Evolutionary conservation across 139 green algal genomes (phyloP).

Genomic region (Ulvella scutata): DNA sequence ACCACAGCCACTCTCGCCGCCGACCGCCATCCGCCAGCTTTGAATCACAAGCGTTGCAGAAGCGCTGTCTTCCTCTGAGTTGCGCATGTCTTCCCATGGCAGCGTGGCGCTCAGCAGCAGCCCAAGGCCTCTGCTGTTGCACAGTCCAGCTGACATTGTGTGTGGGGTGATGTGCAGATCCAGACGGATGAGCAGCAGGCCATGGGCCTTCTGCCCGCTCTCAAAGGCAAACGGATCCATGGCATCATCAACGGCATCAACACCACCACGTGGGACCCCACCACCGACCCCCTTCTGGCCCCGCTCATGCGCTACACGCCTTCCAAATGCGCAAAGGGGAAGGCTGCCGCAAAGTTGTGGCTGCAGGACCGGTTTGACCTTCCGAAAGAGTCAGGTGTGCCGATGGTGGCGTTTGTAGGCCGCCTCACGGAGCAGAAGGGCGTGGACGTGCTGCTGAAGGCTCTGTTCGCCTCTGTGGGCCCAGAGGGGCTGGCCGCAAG

Average conservation of each 20-base stretch:
- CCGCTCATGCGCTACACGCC: slow-evolving; percentile 20
- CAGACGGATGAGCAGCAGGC: background rate
- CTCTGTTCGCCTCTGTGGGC: slow-evolving; percentile 34
- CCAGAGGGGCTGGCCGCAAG: background rate
- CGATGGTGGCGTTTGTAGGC: slow-evolving; percentile 60
- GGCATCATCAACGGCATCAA: slow-evolving; percentile 70
- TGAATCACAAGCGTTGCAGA: no score
- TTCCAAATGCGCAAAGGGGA: slow-evolving; percentile 19
- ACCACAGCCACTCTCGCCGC: no score
- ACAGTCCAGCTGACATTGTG: no score
- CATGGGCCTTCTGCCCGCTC: background rate
- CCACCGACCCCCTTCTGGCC: slow-evolving; percentile 37
- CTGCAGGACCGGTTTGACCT: slow-evolving; percentile 49
- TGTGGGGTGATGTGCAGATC: no score
- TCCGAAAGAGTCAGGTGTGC: slow-evolving; percentile 9
- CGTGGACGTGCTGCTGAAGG: slow-evolving; percentile 57
- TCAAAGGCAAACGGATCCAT: slow-evolving; percentile 3
- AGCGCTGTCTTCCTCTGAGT: no score
- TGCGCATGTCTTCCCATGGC: no score
- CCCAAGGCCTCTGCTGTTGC: no score
- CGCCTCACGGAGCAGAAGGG: slow-evolving; percentile 73
- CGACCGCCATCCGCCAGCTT: no score
- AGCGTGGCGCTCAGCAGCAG: no score
- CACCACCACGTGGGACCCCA: slow-evolving; percentile 41
- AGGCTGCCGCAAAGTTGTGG: slow-evolving; percentile 40